Conservation (phyloP, 2,329 filamentous ascomycete species). For the Nothophoma quercina region DNA sequence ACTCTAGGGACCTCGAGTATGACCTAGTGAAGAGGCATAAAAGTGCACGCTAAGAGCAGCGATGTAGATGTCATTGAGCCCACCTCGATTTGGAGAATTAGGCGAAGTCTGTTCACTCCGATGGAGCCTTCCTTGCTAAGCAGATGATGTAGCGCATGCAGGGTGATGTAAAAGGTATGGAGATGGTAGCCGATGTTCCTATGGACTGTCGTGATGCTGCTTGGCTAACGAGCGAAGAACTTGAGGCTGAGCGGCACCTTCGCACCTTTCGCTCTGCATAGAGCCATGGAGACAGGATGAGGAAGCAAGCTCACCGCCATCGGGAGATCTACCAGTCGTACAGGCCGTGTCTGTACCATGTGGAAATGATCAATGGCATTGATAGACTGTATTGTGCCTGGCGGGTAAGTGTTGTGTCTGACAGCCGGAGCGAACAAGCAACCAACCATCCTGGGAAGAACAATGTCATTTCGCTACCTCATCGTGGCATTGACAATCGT, state of each 20-base stretch:
- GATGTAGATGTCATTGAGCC: neutral
- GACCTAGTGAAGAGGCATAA: slow-evolving; percentile 20
- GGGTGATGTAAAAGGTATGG: slow-evolving; percentile 3
- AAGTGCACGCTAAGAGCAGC: slow-evolving; percentile 4
- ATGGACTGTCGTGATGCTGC: neutral
- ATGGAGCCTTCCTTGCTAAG: neutral
- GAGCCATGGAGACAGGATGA: neutral
- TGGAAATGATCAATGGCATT: neutral
- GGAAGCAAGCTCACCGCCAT: neutral
- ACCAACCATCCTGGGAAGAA: neutral
- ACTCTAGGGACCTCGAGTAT: slow-evolving; percentile 17
- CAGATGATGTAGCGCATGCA: neutral
- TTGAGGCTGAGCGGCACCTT: neutral
- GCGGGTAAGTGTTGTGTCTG: neutral
- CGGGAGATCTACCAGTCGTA: neutral
- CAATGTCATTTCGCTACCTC: slow-evolving; percentile 7
- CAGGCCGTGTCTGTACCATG: neutral
- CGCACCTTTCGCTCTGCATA: neutral
- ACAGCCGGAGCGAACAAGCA: neutral
- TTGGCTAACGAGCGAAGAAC: slow-evolving; percentile 5
- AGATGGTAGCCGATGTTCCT: slow-evolving; percentile 9
- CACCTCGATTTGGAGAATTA: neutral
- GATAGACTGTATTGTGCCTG: neutral
- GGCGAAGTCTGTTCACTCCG: neutral
- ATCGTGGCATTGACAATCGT: neutral